These are phyloP conservation scores for Psilocybe subaeruginosa DNA, from an alignment of 768 basidiomycete species.

Conservation along the genomic window DNA sequence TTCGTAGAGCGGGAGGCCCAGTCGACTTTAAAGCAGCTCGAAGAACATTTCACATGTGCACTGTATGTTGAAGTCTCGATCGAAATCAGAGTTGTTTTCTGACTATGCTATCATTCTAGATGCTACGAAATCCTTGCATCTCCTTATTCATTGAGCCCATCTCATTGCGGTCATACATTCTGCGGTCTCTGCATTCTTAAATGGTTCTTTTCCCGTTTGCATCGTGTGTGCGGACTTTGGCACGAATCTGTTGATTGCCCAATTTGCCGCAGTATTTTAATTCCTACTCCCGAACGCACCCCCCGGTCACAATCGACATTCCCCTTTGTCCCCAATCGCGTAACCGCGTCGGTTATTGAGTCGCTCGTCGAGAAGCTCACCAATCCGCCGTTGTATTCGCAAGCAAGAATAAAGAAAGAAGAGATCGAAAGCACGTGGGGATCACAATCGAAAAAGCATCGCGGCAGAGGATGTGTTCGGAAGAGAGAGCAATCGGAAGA, in stretches of 20 bases:
- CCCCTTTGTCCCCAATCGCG: slow-evolving; percentile 67
- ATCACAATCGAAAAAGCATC: slow-evolving; percentile 35
- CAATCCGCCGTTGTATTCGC: slow-evolving; percentile 33
- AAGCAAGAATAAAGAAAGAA: slow-evolving; percentile 44
- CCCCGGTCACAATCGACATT: slow-evolving; percentile 56
- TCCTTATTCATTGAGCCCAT: slow-evolving; percentile 58
- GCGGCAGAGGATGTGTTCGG: slow-evolving; percentile 36
- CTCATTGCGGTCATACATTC: slow-evolving; percentile 68
- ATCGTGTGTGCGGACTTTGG: slow-evolving; percentile 66
- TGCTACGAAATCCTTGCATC: slow-evolving; percentile 69
- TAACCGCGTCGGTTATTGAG: slow-evolving; percentile 52
- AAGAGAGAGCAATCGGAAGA: slow-evolving; percentile 42
- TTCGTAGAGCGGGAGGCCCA: slow-evolving; percentile 44
- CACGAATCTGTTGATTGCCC: slow-evolving; percentile 71
- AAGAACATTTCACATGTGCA: slow-evolving; percentile 68
- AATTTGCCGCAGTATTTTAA: slow-evolving; percentile 59
- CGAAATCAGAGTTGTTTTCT: not conserved
- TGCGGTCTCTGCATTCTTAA: slow-evolving; percentile 68
- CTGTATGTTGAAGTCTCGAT: slow-evolving; percentile 42
- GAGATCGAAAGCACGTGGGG: slow-evolving; percentile 40
- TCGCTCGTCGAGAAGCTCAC: slow-evolving; percentile 55
- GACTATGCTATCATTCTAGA: slow-evolving; percentile 32
- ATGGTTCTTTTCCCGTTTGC: slow-evolving; percentile 71
- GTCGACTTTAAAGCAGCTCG: slow-evolving; percentile 51
- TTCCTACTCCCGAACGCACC: slow-evolving; percentile 50